These are phyloP conservation scores for Sonneratia alba DNA, from an alignment of 345 rosid genomes.

Conservation along the genomic window DNA sequence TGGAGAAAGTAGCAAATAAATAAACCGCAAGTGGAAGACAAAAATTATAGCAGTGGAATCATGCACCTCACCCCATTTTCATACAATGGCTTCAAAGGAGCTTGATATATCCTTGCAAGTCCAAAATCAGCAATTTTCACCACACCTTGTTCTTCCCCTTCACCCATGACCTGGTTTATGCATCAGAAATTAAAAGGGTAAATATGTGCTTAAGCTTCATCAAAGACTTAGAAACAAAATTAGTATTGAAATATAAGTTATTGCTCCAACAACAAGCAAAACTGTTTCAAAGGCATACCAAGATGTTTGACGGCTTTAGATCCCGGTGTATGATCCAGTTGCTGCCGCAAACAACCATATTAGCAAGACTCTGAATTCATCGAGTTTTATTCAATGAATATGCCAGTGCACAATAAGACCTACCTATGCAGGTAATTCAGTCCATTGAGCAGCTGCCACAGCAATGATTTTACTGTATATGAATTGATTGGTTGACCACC, in stretches of 20 bases:
- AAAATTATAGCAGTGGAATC: neutral
- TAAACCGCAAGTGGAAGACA: neutral
- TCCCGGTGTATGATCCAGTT: conserved; percentile 99
- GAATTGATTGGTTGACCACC: conserved; percentile 44
- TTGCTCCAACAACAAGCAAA: too few species aligned
- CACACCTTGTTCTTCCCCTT: conserved; percentile 91
- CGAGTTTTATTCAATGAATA: neutral
- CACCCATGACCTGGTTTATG: conserved; percentile 58
- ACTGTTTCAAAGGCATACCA: conserved; percentile 26
- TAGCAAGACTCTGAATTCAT: neutral
- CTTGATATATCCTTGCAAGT: conserved; percentile 91
- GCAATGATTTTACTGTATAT: conserved; percentile 85
- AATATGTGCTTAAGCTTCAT: neutral
- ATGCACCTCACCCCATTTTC: conserved; percentile 62
- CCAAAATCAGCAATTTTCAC: conserved; percentile 94
- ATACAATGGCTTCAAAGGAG: conserved; percentile 69
- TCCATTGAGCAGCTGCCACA: conserved; percentile 98
- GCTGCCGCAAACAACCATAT: conserved; percentile 18
- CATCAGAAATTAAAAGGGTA: neutral
- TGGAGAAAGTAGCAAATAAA: neutral
- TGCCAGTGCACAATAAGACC: neutral
- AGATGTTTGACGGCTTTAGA: conserved; percentile 92
- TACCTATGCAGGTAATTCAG: conserved; percentile 79
- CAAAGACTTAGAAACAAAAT: neutral
- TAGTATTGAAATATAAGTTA: too few species aligned